Percentiles rank a stretch among this genome's conserved stretches.
Evolutionary conservation across 768 basidiomycete genomes (phyloP).

Genomic region (Kwoniella pini): DNA sequence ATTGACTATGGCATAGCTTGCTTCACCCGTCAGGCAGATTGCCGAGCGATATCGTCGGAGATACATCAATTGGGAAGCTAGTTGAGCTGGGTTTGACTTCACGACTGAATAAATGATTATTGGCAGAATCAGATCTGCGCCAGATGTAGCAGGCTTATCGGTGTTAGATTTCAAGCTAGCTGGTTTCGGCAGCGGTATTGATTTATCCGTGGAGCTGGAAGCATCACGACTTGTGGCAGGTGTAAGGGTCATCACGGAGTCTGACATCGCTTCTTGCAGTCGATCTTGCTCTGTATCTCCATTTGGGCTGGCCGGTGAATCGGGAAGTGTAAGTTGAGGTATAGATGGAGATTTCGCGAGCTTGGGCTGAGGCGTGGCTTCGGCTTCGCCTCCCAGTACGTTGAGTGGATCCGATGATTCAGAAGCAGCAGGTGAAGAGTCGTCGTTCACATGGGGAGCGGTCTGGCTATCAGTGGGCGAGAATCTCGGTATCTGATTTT

Average conservation of each 20-base stretch:
- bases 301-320: background rate
- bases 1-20: constrained; percentile 90
- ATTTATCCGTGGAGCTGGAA: background rate
- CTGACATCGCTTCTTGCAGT: constrained; percentile 50
- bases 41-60: constrained; percentile 63
- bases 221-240: constrained; percentile 5
- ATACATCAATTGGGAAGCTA: constrained; percentile 67
- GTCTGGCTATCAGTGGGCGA: background rate
- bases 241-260: constrained; percentile 41
- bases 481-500: background rate
- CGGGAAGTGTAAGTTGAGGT: constrained; percentile 32
- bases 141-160: constrained; percentile 32
- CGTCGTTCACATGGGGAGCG: background rate
- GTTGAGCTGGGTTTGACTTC: constrained; percentile 80
- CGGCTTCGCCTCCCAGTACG: constrained; percentile 8
- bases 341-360: constrained; percentile 4
- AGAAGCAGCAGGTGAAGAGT: background rate
- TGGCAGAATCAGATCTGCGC: constrained; percentile 85
- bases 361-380: constrained; percentile 14
- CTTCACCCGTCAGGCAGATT: constrained; percentile 68
- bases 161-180: background rate
- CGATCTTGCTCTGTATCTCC: constrained; percentile 4
- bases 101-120: constrained; percentile 93
- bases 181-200: constrained; percentile 7
- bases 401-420: constrained; percentile 23